Evolutionary conservation across 1,139 yeast genomes (phyloP).

Genomic region (Eremothecium gossypii): DNA sequence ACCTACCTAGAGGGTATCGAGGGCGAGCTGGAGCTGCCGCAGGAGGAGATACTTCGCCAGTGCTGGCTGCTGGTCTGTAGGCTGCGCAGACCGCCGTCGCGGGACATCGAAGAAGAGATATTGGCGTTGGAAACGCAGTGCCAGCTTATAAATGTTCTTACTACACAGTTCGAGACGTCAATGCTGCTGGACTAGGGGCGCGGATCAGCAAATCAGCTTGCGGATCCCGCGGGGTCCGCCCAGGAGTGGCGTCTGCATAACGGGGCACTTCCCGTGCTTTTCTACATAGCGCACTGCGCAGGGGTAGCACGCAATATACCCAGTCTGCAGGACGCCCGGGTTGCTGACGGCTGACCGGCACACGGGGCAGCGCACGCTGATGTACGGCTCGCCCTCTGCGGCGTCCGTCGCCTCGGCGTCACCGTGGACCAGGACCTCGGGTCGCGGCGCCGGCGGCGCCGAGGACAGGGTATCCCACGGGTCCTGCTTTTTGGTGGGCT

Average conservation of each 20-base stretch:
- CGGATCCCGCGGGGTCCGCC: slow-evolving; percentile 40
- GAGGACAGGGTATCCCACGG: slow-evolving; percentile 33
- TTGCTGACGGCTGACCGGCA: slow-evolving; percentile 58
- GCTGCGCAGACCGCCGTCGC: slow-evolving; percentile 15
- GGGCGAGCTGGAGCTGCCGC: slow-evolving; percentile 3
- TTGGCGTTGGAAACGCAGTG: slow-evolving; percentile 25
- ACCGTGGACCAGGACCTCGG: slow-evolving; percentile 1
- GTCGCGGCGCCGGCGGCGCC: slow-evolving; percentile 41
- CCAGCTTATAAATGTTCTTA: slow-evolving; percentile 16
- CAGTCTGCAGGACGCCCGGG: slow-evolving; percentile 87
- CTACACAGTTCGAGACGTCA: slow-evolving; percentile 6
- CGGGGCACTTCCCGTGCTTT: slow-evolving; percentile 66
- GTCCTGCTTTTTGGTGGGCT: slow-evolving; percentile 17
- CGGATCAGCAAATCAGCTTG: slow-evolving; percentile 2
- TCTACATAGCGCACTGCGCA: slow-evolving; percentile 64
- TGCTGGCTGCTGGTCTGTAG: slow-evolving; percentile 17
- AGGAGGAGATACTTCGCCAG: slow-evolving; percentile 16
- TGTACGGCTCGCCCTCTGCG: neutral
- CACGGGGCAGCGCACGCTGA: slow-evolving; percentile 54
- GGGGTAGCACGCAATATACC: slow-evolving; percentile 80
- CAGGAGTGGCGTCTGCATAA: slow-evolving; percentile 62
- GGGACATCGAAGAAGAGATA: slow-evolving; percentile 21
- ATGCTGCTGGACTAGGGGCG: neutral
- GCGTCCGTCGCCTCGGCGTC: neutral
- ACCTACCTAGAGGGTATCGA: slow-evolving; percentile 11